Evolutionary conservation across 345 rosid species (phyloP), one percentile per base, ranked within the genome.

Genomic region (Gossypium thurberi): DNA sequence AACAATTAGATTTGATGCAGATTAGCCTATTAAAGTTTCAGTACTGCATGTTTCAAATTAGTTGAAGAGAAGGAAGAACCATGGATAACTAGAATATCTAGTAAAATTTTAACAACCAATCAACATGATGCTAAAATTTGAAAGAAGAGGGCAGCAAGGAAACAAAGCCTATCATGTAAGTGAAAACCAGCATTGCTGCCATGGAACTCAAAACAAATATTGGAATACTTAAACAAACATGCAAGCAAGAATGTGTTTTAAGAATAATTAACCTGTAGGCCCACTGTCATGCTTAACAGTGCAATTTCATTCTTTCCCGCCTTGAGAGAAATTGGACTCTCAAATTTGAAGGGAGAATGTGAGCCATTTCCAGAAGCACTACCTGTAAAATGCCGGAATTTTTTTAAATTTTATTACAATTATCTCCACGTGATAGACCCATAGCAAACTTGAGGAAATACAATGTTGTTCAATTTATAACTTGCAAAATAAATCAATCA

Each of bases 271-370:
- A 95, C 99, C 81, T 81, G 87, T 65, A 90, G 80, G 78, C 99
- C 99, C 71, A 95, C 97, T 7, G 94, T 87, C 94, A 92, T 85
- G 83, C 97, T 89, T 63, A 95, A 81, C 44, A 95, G 64, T 69
- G 91, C 88, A 68, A 95, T 87, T 52, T 84, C 90, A 73, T 95
- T 95, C 80, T 85, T 82, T 23, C 97, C 98, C 0, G 88, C 88
- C 79, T 84, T 86, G 74, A 92, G 96, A 83, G 91, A 20, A 77
- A 91, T 76, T 57, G 87, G 82, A 42, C 71, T 80, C 76, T 84
- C 81, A 82, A 87, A 85, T 70, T 67, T 84, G 84, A 84, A 90
- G 55, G 91, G 85, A 6, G 82, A 74, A 71, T 85, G 82, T n/a
- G 90, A 70, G 61, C 95, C 98, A 82, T 86, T 91, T 77, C 94